These are phyloP conservation scores for Acacia crassicarpa DNA, from an alignment of 306 rosid species.

Conservation along the genomic window DNA sequence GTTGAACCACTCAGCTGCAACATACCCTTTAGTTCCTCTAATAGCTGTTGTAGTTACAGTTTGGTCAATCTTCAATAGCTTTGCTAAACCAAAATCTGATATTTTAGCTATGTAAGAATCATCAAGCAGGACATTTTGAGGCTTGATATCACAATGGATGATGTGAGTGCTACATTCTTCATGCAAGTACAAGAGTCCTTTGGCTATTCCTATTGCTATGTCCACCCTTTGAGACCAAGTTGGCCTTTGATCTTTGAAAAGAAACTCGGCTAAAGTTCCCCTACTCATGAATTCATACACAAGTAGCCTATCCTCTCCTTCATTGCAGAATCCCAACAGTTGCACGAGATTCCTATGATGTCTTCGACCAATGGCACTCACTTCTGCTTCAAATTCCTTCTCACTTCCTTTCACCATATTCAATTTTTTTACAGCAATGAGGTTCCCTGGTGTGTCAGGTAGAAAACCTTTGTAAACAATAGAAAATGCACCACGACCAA, in stretches of 20 bases:
- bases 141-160: constrained; percentile 30
- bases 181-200: constrained; percentile 25
- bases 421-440: constrained; percentile 33
- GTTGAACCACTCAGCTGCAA: background rate
- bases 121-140: constrained; percentile 25
- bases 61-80: constrained; percentile 20
- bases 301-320: constrained; percentile 20
- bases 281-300: constrained; percentile 27
- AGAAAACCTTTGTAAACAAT: constrained; percentile 26
- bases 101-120: constrained; percentile 2
- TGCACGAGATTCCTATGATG: constrained; percentile 25
- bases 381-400: constrained; percentile 16
- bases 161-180: constrained; percentile 23
- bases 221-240: constrained; percentile 19
- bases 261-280: constrained; percentile 11
- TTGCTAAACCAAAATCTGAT: constrained; percentile 23
- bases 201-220: constrained; percentile 18
- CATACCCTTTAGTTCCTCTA: constrained; percentile 27
- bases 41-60: constrained; percentile 3
- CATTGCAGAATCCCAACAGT: constrained; percentile 25
- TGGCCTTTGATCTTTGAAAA: constrained; percentile 13
- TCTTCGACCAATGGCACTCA: constrained; percentile 14
- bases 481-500: constrained; percentile 32
- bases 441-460: background rate
- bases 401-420: background rate